Evolutionary conservation across 2,329 filamentous ascomycete genomes (phyloP), one percentile per base, ranked within the genome.

Genomic region (Curvularia verruculosa): DNA sequence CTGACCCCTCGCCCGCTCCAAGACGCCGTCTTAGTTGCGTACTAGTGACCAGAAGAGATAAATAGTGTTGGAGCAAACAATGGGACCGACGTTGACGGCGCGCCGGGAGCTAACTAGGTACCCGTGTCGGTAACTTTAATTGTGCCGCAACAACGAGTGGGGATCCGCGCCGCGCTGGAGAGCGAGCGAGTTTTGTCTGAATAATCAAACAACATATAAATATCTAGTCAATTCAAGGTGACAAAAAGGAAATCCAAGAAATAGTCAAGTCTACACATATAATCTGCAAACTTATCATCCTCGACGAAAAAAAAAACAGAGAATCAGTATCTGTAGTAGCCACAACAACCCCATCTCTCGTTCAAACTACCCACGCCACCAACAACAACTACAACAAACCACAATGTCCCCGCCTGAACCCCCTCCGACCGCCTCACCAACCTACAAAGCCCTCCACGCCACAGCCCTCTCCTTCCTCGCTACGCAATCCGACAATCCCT

Each of bases 391-490:
- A 8, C 26, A 28, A 19, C 34, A 36, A 15, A 2, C 9, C n/a
- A 3, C 18, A 26, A 13, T 29, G 28, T 18, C 36, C 12, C 24
- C 36, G 3, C 34, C 34, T 12, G 5, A 34, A 23, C 36, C 36
- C 18, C 26, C 39, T 15, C 1, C 45, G 53, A 10, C n/a, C 52
- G 40, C 58, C 37, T 58, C 56, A 1, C 15, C 23, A 18, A 41
- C 52, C 36, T 68, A 68, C 52, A 51, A 54, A 26, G 49, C 49
- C 23, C 59, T 68, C 44, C 49, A 58, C 37, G 28, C 39, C 21
- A 69, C 65, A 3, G 57, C 66, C 23, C 53, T 62, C 8, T 26
- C 47, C 34, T 66, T 70, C 55, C 55, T 69, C 28, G 19, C 49
- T n/a, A 60, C 62, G 4, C 58, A 56, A 53, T 44, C 54, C 37